phyloP scores from a whole-genome alignment of 495 filamentous ascomycete species.

The Hyaloscypha hepaticicola region DNA sequence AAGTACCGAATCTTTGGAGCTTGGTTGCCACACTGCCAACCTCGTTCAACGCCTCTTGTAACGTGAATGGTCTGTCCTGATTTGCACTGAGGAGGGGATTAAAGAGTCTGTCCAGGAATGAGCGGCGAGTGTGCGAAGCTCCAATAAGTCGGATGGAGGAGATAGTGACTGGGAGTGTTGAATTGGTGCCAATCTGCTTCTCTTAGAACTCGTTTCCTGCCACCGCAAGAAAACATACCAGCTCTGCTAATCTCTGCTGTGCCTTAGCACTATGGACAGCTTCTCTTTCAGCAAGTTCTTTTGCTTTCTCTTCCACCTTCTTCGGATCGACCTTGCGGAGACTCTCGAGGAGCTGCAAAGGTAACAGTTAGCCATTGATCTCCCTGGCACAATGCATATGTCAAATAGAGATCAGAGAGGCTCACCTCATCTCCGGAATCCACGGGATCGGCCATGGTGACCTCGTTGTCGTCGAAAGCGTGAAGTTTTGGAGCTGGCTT shows the following conservation, averaged over 20 bases:
- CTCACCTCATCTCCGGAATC: slow-evolving; percentile 51
- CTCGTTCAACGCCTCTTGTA: slow-evolving; percentile 72
- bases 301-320: slow-evolving; percentile 59
- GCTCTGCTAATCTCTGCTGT: slow-evolving; percentile 58
- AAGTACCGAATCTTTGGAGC: slow-evolving; percentile 74
- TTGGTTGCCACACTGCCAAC: slow-evolving; percentile 66
- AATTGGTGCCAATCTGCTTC: slow-evolving; percentile 73
- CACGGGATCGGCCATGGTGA: slow-evolving; percentile 39
- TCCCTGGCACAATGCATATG: neutral
- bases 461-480: slow-evolving; percentile 2
- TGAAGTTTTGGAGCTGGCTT: neutral
- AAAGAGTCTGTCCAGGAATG: slow-evolving; percentile 78
- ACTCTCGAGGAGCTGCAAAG: slow-evolving; percentile 65
- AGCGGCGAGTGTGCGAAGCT: slow-evolving; percentile 70
- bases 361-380: slow-evolving; percentile 7
- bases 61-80: slow-evolving; percentile 64
- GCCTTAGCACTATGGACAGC: slow-evolving; percentile 64
- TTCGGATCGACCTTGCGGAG: slow-evolving; percentile 63
- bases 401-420: slow-evolving; percentile 3
- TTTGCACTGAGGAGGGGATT: slow-evolving; percentile 71
- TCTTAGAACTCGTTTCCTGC: neutral
- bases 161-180: slow-evolving; percentile 75
- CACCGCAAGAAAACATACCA: slow-evolving; percentile 37
- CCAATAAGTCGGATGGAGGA: slow-evolving; percentile 77
- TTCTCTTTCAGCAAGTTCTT: slow-evolving; percentile 60